Conservation (phyloP, 208 protist species). For the Strigomonas culicis region DNA sequence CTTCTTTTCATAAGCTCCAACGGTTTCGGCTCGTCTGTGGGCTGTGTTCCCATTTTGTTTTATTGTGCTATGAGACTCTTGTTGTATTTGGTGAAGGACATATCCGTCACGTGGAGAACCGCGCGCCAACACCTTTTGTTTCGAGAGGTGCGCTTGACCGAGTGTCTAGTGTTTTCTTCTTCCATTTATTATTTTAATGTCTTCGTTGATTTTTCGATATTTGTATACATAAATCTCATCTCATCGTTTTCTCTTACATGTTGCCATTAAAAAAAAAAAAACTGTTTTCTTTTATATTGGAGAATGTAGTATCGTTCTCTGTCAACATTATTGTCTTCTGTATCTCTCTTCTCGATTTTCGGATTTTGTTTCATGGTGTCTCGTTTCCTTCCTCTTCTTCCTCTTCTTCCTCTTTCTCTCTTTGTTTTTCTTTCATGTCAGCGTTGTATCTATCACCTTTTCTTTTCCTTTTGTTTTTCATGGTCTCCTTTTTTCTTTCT, state of each 20-base stretch:
- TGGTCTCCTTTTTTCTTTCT: not conserved
- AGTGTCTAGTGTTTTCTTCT: conserved; percentile 4
- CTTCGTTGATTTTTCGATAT: no score
- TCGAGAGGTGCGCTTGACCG: no score
- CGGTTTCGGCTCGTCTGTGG: not conserved
- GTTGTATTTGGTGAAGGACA: not conserved
- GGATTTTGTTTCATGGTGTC: not conserved
- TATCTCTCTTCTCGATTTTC: no score
- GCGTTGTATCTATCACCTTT: not conserved
- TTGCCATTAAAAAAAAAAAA: conserved; percentile 5
- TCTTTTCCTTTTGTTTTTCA: not conserved
- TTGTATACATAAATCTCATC: no score
- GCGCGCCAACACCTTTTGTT: not conserved
- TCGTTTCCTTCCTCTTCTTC: not conserved
- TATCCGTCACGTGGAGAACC: not conserved
- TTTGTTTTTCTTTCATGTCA: not conserved
- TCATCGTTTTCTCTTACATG: not conserved
- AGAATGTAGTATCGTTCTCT: no score
- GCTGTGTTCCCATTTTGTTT: not conserved
- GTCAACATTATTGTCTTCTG: no score
- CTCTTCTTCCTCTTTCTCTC: conserved; percentile 1
- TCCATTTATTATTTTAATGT: not conserved
- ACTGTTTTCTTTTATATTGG: not conserved
- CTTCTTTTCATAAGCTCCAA: not conserved
- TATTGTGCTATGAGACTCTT: not conserved